Conservation (phyloP, 345 rosid genomes). For the Arabidopsis thaliana region DNA sequence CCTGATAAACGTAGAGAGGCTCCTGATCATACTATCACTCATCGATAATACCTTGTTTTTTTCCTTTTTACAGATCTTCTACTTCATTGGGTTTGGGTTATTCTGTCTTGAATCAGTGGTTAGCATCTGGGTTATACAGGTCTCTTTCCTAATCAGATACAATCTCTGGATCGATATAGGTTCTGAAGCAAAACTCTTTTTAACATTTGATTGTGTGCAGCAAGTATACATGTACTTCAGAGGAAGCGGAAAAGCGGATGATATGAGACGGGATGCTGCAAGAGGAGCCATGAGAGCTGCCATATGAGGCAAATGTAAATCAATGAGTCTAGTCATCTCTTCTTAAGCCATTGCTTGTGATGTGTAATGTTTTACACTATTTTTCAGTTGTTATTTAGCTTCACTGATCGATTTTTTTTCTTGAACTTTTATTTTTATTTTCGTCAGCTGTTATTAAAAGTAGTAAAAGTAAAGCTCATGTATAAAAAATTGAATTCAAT, state of each 20-base stretch:
- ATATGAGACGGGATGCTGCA: conserved; percentile 63
- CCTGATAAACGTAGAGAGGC: neutral
- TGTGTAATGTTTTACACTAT: conserved; percentile 12
- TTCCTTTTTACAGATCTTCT: conserved; percentile 63
- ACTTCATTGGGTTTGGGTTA: conserved; percentile 80
- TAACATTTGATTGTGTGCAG: conserved; percentile 50
- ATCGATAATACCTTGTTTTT: conserved; percentile 17
- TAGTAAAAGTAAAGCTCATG: conserved; percentile 20
- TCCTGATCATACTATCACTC: neutral
- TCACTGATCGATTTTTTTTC: conserved; percentile 1
- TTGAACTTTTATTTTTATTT: conserved; percentile 3
- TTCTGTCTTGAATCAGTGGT: conserved; percentile 73
- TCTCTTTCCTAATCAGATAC: conserved; percentile 21
- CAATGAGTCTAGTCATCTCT: conserved; percentile 5
- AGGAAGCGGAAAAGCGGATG: conserved; percentile 74
- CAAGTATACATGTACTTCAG: conserved; percentile 87
- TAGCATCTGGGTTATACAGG: conserved; percentile 97
- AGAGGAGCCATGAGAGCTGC: conserved; percentile 76
- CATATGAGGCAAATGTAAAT: conserved; percentile 45
- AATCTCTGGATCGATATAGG: conserved; percentile 7
- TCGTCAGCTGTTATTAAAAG: conserved; percentile 1
- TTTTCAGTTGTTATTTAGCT: conserved; percentile 2
- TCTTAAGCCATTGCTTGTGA: conserved; percentile 9
- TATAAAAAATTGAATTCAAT: conserved; percentile 12
- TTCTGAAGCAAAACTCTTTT: neutral